A percentile compares a stretch with the other conserved stretches of the same genome.
phyloP scores from a whole-genome alignment of 805 yeast genomes.

The Blastobotrys muscicola region DNA sequence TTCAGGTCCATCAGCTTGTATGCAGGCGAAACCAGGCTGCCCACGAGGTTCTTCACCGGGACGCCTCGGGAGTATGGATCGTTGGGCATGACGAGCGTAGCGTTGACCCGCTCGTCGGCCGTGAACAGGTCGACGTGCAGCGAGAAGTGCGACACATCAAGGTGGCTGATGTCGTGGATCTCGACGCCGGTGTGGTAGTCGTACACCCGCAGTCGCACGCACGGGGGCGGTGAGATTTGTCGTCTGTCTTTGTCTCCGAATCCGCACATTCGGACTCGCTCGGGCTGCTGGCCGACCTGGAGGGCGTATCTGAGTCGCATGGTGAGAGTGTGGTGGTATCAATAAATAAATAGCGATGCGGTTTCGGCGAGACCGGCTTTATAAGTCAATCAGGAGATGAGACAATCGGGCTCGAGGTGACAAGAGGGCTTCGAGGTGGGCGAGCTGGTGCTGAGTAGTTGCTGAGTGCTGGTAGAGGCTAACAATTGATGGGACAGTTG shows the following conservation, averaged over 20 bases:
- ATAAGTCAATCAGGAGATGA: too few species aligned
- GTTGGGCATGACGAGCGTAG: conserved; percentile 13
- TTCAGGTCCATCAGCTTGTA: conserved; percentile 31
- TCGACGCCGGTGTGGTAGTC: conserved; percentile 21
- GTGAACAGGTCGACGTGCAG: conserved; percentile 35
- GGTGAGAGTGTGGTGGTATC: too few species aligned
- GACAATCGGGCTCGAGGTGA: too few species aligned
- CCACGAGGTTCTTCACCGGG: conserved; percentile 29
- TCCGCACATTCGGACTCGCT: conserved; percentile 40
- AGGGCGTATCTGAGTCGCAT: conserved; percentile 12
- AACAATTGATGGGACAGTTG: too few species aligned
- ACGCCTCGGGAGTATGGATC: conserved; percentile 1
- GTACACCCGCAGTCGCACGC: conserved; percentile 19
- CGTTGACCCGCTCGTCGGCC: conserved; percentile 24
- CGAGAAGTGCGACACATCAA: conserved; percentile 30
- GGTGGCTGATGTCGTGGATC: conserved; percentile 13
- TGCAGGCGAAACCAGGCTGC: conserved; percentile 32
- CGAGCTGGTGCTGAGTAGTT: too few species aligned
- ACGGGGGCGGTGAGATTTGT: conserved; percentile 26
- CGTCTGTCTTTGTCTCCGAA: conserved; percentile 33
- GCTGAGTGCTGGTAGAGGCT: too few species aligned
- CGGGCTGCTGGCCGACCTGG: conserved; percentile 35
- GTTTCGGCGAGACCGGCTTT: too few species aligned
- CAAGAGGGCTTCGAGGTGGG: too few species aligned
- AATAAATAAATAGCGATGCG: too few species aligned